Conservation (phyloP, 306 rosid species). For the Cucumis melo region DNA sequence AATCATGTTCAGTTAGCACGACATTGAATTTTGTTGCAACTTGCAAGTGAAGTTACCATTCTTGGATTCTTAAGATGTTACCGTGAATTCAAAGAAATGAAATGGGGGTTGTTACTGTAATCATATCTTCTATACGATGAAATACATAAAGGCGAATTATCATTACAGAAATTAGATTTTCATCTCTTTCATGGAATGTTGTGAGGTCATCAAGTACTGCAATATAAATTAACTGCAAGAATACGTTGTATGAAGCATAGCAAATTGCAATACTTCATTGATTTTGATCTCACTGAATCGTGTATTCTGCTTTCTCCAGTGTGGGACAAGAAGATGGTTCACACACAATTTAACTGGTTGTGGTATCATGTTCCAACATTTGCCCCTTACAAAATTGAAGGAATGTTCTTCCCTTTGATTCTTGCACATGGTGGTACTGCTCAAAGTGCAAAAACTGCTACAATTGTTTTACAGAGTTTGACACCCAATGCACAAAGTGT, state of each 20-base stretch:
- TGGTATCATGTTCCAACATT: constrained; percentile 95
- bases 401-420: constrained; percentile 64
- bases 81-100: background rate
- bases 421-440: constrained; percentile 56
- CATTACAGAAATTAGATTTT: background rate
- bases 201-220: background rate
- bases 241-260: background rate
- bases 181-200: background rate
- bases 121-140: background rate
- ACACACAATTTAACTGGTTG: constrained; percentile 82
- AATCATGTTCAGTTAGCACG: no score
- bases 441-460: constrained; percentile 77
- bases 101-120: background rate
- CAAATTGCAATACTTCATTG: background rate
- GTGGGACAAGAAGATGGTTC: constrained; percentile 98
- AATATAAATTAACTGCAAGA: background rate
- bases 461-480: constrained; percentile 79
- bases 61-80: background rate
- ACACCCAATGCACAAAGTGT: constrained; percentile 89
- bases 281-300: background rate
- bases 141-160: background rate
- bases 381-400: constrained; percentile 70
- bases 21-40: background rate
- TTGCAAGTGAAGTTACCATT: no score
- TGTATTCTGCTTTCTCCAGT: constrained; percentile 11